A percentile compares a stretch with the other conserved stretches of the same genome.
phyloP scores from a whole-genome alignment of 345 rosid species.

The Rhizophora mangle region DNA sequence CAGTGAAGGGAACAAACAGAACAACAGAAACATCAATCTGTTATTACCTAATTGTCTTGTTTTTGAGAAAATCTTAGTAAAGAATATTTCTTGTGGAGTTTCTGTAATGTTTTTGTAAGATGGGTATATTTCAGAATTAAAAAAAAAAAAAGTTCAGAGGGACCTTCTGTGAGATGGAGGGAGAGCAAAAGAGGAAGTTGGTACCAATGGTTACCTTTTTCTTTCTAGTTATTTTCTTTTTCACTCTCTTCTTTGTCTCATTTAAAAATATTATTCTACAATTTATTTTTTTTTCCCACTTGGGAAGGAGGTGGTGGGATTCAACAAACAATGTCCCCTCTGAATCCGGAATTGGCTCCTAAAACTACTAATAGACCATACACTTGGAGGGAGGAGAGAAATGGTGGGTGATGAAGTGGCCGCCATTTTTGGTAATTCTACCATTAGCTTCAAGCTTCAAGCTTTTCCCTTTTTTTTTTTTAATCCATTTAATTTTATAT shows the following conservation, averaged over 20 bases:
- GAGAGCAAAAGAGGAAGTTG: conserved; percentile 17
- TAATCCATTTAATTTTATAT: too few relatives aligned
- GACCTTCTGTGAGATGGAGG: conserved; percentile 13
- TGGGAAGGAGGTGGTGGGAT: not conserved
- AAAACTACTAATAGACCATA: conserved; percentile 56
- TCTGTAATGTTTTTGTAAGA: too few relatives aligned
- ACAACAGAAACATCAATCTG: conserved; percentile 3
- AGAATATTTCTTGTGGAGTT: too few relatives aligned
- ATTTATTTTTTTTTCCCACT: not conserved
- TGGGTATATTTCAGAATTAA: too few relatives aligned
- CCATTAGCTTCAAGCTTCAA: not conserved
- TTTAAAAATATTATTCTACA: too few relatives aligned
- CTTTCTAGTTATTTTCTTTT: conserved; percentile 10
- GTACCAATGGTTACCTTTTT: conserved; percentile 18
- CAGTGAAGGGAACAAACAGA: conserved; percentile 3
- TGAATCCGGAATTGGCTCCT: conserved; percentile 59
- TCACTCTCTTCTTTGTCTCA: not conserved
- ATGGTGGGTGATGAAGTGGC: conserved; percentile 4
- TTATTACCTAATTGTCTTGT: too few relatives aligned
- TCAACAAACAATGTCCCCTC: conserved; percentile 18
- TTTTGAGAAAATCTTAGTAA: too few relatives aligned
- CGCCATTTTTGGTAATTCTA: conserved; percentile 39
- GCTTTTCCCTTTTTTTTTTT: too few relatives aligned
- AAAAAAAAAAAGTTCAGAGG: too few relatives aligned
- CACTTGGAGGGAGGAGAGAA: conserved; percentile 49